Evolutionary conservation across 1,284 basidiomycete species (phyloP).

Genomic region (Papiliotrema flavescens): DNA sequence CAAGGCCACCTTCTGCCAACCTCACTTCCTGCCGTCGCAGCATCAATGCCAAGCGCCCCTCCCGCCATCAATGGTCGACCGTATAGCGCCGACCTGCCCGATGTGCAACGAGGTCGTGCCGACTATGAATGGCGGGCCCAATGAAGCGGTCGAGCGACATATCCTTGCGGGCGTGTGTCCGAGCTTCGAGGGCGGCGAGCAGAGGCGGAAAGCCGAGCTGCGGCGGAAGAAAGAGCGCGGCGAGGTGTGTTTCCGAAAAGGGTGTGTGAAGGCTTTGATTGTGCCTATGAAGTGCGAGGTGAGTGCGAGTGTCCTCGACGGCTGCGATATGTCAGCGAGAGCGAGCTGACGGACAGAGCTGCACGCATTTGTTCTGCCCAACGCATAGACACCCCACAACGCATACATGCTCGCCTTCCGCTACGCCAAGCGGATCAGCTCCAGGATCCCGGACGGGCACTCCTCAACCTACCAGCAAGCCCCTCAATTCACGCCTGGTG

Average conservation of each 20-base stretch:
- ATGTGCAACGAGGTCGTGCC: constrained; percentile 43
- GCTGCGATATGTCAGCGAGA: neutral
- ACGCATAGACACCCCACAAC: constrained; percentile 32
- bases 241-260: constrained; percentile 44
- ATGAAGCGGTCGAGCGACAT: constrained; percentile 46
- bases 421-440: constrained; percentile 10
- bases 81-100: constrained; percentile 47
- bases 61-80: constrained; percentile 43
- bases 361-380: constrained; percentile 39
- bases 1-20: constrained; percentile 44
- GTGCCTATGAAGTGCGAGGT: constrained; percentile 46
- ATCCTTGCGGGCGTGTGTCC: constrained; percentile 39
- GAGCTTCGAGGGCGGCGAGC: constrained; percentile 41
- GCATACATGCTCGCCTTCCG: constrained; percentile 32
- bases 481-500: constrained; percentile 30
- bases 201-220: constrained; percentile 34
- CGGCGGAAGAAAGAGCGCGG: constrained; percentile 39
- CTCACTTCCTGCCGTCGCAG: constrained; percentile 44
- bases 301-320: constrained; percentile 11
- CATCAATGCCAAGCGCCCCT: constrained; percentile 44
- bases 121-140: constrained; percentile 31
- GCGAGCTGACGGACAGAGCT: constrained; percentile 17
- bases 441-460: constrained; percentile 17
- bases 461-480: constrained; percentile 25
- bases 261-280: constrained; percentile 42